Base-by-base conservation (phyloP, 768 basidiomycete genomes). In the Calocybe indica region DNA sequence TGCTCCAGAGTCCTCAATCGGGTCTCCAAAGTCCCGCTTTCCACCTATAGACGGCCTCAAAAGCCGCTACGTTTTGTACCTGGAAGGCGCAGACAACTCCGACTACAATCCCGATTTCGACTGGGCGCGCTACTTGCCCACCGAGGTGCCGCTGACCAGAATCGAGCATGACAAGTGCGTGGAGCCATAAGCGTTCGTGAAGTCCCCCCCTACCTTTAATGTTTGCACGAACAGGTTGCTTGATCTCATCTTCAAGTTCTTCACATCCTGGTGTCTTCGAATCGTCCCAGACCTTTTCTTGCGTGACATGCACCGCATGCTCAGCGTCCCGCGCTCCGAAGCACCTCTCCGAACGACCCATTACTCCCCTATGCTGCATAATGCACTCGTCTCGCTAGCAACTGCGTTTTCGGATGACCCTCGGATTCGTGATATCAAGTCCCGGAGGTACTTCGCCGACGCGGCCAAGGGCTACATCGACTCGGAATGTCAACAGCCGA, bases 361-460 rank as follows among this genome's bases (percentile, higher is more conserved):
- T 52, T 87, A 86, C 60, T 83, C 82, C 2, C 82, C 84, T 0
- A 80, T 86, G 76, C 69, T 86, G 6, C 85, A 87, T 63, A 87
- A 87, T 52, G 73, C 82, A 1, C 68, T 83, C 2, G 62, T 87
- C 5, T 67, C 75, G 0, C 50, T 76, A 15, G 73, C 66, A 3
- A 57, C 67, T 5, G 71, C 70, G 0, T 72, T 74, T 38, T 68
- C 73, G 1, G 75, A 76, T 35, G 71, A 74, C 15, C 71, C 70
- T 6, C 58, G 57, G 39, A 64, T 75, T 45, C 59, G 70, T 12
- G 72, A 75, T 52, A 52, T 70, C 45, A 71, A 69, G 49, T 54
- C 72, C 1, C 66, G 75, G 6, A 64, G 67, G 39, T 65, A 67
- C 31, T 75, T 74, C 41, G 70, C 69, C 32, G 59, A 66, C 11